Percentiles rank a stretch among this genome's conserved stretches.
Conservation (phyloP, 805 yeast genomes). For the Myxozyma mucilagina region DNA sequence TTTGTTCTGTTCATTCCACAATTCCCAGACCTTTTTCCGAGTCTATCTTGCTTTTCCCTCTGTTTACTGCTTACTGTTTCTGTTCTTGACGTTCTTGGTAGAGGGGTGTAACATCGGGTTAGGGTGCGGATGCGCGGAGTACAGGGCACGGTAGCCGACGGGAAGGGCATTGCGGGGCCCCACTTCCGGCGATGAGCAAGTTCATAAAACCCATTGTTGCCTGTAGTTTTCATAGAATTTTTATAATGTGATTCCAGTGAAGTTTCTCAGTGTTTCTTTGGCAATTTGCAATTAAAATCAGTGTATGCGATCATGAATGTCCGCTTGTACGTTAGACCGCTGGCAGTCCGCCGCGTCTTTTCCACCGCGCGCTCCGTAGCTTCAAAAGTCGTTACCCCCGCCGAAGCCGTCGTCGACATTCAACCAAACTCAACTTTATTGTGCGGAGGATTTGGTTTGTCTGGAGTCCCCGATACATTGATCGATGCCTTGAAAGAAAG, state of each 20-base stretch:
- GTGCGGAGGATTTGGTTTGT: constrained; percentile 54
- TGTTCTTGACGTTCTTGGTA: background rate
- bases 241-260: background rate
- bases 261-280: background rate
- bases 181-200: background rate
- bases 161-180: background rate
- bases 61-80: background rate
- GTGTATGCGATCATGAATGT: background rate
- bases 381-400: constrained; percentile 10
- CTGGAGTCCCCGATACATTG: constrained; percentile 51
- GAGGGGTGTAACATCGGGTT: constrained; percentile 5
- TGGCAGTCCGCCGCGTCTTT: background rate
- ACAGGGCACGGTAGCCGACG: constrained; percentile 4
- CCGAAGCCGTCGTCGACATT: constrained; percentile 39
- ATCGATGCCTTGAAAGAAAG: constrained; percentile 44
- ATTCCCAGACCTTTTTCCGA: background rate
- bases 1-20: background rate
- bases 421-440: constrained; percentile 42
- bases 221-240: background rate
- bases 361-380: background rate
- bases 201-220: background rate
- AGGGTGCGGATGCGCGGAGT: constrained; percentile 10
- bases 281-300: no score
- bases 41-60: background rate
- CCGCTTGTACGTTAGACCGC: background rate